These are phyloP conservation scores for Agrostemma githago DNA, from an alignment of 148 eudicot species.

Conservation along the genomic window DNA sequence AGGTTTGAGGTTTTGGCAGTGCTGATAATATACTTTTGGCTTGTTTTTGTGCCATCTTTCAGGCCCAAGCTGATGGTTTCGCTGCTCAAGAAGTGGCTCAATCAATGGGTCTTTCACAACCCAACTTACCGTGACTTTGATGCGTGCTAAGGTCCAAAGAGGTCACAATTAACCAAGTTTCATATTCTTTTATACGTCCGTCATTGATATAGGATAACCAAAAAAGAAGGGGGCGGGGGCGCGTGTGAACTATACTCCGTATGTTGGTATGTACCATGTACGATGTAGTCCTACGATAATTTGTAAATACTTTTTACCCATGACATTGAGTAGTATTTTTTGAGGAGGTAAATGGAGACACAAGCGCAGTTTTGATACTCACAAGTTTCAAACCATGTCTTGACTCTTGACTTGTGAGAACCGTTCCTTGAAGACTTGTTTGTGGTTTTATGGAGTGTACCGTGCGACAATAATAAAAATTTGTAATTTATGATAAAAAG, in stretches of 20 bases:
- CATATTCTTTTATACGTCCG: conserved; percentile 11
- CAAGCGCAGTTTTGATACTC: neutral
- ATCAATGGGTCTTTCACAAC: conserved; percentile 48
- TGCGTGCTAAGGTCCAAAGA: conserved; percentile 5
- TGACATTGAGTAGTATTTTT: neutral
- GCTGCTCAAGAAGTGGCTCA: conserved; percentile 41
- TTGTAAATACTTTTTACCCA: conserved; percentile 3
- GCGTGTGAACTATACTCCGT: neutral
- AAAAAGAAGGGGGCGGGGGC: neutral
- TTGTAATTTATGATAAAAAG: too few relatives aligned
- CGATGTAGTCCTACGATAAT: neutral
- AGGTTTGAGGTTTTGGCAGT: neutral
- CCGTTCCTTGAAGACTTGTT: neutral
- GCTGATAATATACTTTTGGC: neutral
- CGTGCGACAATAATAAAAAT: neutral
- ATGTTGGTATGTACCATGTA: neutral
- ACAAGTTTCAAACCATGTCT: neutral
- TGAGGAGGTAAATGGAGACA: neutral
- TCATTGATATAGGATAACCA: conserved; percentile 7
- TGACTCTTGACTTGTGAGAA: neutral
- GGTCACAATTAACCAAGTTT: neutral
- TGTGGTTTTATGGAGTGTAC: neutral
- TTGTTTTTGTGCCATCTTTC: neutral
- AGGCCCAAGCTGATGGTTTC: conserved; percentile 44
- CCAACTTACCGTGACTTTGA: conserved; percentile 35